A percentile compares a stretch with the other conserved stretches of the same genome.
phyloP scores from a whole-genome alignment of 2,329 filamentous ascomycete genomes.

The Colletotrichum destructivum region DNA sequence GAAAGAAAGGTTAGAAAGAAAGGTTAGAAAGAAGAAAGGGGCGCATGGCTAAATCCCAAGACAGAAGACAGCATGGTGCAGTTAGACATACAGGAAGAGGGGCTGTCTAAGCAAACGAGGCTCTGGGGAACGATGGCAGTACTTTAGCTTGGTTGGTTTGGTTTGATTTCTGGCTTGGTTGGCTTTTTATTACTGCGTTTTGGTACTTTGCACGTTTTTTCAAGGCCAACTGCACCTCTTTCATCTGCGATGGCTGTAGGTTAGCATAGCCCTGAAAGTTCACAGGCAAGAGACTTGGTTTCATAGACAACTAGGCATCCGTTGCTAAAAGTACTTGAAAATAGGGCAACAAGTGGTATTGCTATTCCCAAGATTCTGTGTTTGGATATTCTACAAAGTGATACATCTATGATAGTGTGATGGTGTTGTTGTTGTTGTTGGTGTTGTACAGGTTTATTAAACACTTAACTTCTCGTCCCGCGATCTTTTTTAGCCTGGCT shows the following conservation, averaged over 20 bases:
- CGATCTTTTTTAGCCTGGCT: background rate
- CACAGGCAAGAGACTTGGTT: background rate
- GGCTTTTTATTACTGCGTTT: background rate
- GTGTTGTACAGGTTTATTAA: slow-evolving; percentile 22
- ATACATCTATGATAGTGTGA: slow-evolving; percentile 4
- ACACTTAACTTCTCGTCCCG: background rate
- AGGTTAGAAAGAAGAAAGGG: too few relatives aligned
- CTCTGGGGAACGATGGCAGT: background rate
- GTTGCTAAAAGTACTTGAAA: background rate
- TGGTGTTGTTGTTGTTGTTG: background rate
- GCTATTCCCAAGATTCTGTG: background rate
- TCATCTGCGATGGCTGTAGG: background rate
- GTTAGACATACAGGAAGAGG: too few relatives aligned
- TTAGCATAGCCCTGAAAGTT: background rate
- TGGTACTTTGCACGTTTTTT: background rate
- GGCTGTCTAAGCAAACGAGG: background rate
- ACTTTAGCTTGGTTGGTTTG: background rate
- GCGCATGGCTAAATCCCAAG: too few relatives aligned
- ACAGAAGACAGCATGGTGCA: background rate
- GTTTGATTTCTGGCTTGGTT: background rate
- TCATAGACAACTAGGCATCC: background rate
- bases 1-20: too few relatives aligned
- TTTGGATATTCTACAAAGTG: slow-evolving; percentile 13
- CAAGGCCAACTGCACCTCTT: background rate
- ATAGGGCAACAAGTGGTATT: background rate